phyloP scores from a whole-genome alignment of 2,329 filamentous ascomycete genomes.

The Nigrospora sphaerica region DNA sequence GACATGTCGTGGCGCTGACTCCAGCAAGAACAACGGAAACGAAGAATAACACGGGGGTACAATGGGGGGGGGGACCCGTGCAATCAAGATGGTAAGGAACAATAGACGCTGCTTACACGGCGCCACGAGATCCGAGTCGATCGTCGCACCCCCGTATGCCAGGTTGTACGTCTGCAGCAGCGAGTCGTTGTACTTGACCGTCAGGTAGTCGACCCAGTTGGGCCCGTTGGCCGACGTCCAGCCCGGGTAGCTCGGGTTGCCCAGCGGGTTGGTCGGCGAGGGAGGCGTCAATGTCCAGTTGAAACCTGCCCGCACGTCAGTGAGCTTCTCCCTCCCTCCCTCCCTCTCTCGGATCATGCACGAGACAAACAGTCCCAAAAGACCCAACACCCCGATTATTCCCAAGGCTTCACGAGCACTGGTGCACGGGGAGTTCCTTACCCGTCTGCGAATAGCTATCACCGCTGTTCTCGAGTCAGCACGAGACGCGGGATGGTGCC shows the following conservation, averaged over 20 bases:
- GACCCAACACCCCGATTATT: too few species aligned
- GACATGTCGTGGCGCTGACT: too few species aligned
- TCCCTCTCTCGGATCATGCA: too few species aligned
- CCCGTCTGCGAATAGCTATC: slow-evolving; percentile 26
- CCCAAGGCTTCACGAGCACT: too few species aligned
- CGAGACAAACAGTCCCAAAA: too few species aligned
- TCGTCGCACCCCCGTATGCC: slow-evolving; percentile 46
- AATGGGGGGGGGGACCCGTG: too few species aligned
- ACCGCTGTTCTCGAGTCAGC: slow-evolving; percentile 13
- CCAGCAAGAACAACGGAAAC: too few species aligned
- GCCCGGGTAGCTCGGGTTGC: slow-evolving; percentile 51
- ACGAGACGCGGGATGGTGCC: background rate
- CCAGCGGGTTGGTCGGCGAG: slow-evolving; percentile 47
- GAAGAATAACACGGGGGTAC: too few species aligned
- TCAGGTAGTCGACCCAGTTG: slow-evolving; percentile 46
- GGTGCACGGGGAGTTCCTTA: background rate
- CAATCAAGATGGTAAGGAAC: slow-evolving; percentile 9
- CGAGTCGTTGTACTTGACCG: slow-evolving; percentile 37
- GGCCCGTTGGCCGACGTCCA: slow-evolving; percentile 40
- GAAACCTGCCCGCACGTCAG: slow-evolving; percentile 33
- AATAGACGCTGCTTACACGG: slow-evolving; percentile 31
- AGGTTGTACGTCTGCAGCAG: slow-evolving; percentile 44
- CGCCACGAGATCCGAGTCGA: slow-evolving; percentile 41
- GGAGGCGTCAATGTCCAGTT: slow-evolving; percentile 43
- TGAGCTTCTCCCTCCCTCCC: background rate